phyloP scores from a whole-genome alignment of 768 basidiomycete genomes.

The Collybia nuda region DNA sequence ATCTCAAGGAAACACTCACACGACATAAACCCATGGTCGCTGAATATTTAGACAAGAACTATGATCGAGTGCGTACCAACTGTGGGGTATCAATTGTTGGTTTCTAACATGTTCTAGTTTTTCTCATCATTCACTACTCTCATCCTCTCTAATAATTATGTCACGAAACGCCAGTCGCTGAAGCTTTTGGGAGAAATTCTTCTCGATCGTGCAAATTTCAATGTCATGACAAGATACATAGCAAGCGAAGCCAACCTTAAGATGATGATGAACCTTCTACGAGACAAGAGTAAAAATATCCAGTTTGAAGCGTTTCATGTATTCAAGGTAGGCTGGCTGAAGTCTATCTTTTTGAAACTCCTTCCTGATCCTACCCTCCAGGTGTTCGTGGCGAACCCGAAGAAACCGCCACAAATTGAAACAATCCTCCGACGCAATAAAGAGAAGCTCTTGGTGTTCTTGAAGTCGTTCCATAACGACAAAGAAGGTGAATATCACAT shows the following conservation, averaged over 20 bases:
- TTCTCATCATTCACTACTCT: conserved; percentile 94
- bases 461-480: conserved; percentile 96
- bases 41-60: conserved; percentile 94
- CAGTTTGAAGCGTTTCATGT: conserved; percentile 99
- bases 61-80: conserved; percentile 69
- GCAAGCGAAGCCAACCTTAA: conserved; percentile 93
- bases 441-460: conserved; percentile 87
- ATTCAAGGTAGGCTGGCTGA: conserved; percentile 75
- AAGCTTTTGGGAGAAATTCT: conserved; percentile 98
- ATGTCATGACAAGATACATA: conserved; percentile 98
- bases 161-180: conserved; percentile 98
- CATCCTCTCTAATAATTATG: conserved; percentile 93
- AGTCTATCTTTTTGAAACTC: conserved; percentile 9
- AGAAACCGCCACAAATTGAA: conserved; percentile 97
- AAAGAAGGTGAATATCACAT: conserved; percentile 73
- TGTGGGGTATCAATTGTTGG: background rate
- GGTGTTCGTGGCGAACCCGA: conserved; percentile 99
- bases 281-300: conserved; percentile 99
- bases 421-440: conserved; percentile 88
- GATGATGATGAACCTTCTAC: conserved; percentile 99
- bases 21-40: conserved; percentile 99
- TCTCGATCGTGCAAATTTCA: conserved; percentile 96
- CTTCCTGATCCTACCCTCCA: conserved; percentile 17
- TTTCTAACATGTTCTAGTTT: conserved; percentile 54
- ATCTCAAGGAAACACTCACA: conserved; percentile 96